Evolutionary conservation across 768 basidiomycete genomes (phyloP), one percentile per base, ranked within the genome.

Genomic region (Lactifluus echinatus): DNA sequence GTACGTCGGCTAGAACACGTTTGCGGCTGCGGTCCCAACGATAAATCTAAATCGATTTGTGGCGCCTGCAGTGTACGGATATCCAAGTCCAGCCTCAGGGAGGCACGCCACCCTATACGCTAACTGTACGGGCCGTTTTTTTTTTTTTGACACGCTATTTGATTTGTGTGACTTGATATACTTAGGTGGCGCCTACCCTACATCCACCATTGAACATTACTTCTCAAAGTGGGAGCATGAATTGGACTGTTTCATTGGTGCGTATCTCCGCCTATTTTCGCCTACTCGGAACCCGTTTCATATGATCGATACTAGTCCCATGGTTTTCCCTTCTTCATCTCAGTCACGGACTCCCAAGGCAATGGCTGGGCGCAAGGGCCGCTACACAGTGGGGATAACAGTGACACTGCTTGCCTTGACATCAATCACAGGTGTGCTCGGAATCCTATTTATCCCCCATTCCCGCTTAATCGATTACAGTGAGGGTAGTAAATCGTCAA

Each of bases 121-220:
- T 83, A 52, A 82, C 79, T 17, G 83, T 80, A 60, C 61, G 77
- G 65, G 5, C 14, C 29, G n/a, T 50, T 45, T 26, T 3, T 47
- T 43, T 43, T 33, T 45, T 45, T n/a, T 15, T 40, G 15, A 15
- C 21, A 34, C 31, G 45, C 14, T 29, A 12, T n/a, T 21, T 3
- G 26, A 17, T 39, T 42, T 21, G 29, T 26, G 40, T n/a, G 21
- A 45, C 19, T 29, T 19, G 3, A 24, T 3, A 23, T 23, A 21
- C 24, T 8, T 59, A 84, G 83, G 67, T 83, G 50, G 80, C 81
- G 6, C 82, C 83, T 19, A 67, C 81, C 6, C 70, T 84, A 1
- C 83, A 82, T 60, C 81, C 83, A 11, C 82, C 82, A 4, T 75
- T 74, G 40, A 83, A 83, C 63, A 75, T 82, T 55, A 80, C 81